A percentile compares a stretch with the other conserved stretches of the same genome.
Conservation (phyloP, 495 filamentous ascomycete species). For the Monascus purpureus region DNA sequence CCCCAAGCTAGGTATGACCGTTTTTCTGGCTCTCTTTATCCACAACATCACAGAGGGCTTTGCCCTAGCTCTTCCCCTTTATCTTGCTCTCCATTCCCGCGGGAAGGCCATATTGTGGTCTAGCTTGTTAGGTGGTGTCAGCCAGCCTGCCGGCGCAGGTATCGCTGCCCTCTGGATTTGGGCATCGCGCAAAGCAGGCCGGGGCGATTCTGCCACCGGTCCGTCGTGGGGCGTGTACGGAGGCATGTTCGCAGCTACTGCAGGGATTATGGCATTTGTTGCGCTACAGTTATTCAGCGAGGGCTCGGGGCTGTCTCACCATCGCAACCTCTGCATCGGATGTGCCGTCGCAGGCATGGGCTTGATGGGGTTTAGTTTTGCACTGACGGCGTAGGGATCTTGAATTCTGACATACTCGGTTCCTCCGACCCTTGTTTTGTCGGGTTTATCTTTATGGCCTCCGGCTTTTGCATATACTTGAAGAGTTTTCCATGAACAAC, state of each 20-base stretch:
- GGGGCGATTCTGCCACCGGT: conserved; percentile 28
- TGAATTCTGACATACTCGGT: not conserved
- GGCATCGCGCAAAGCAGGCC: conserved; percentile 30
- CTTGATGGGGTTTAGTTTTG: conserved; percentile 74
- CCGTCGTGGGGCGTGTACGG: conserved; percentile 68
- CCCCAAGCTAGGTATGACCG: conserved; percentile 69
- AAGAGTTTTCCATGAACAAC: no score
- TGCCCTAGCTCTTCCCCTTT: conserved; percentile 80
- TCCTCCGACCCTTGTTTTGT: no score
- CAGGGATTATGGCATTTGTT: conserved; percentile 90
- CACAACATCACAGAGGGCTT: conserved; percentile 98
- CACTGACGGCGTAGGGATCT: conserved; percentile 53
- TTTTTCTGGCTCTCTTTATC: conserved; percentile 91
- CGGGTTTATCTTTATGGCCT: no score
- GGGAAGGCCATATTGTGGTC: conserved; percentile 73
- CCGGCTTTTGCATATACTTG: no score
- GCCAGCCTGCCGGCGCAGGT: conserved; percentile 74
- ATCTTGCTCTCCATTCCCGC: conserved; percentile 67
- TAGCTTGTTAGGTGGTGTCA: conserved; percentile 67
- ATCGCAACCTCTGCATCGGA: conserved; percentile 59
- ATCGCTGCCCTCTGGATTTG: conserved; percentile 77
- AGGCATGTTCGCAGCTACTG: conserved; percentile 74
- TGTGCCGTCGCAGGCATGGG: conserved; percentile 88
- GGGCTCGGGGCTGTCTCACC: conserved; percentile 68
- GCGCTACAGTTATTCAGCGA: conserved; percentile 82